A percentile compares a stretch with the other conserved stretches of the same genome.
Evolutionary conservation across 352 stramenopile species (phyloP).

Genomic region (Globisporangium middletonii): DNA sequence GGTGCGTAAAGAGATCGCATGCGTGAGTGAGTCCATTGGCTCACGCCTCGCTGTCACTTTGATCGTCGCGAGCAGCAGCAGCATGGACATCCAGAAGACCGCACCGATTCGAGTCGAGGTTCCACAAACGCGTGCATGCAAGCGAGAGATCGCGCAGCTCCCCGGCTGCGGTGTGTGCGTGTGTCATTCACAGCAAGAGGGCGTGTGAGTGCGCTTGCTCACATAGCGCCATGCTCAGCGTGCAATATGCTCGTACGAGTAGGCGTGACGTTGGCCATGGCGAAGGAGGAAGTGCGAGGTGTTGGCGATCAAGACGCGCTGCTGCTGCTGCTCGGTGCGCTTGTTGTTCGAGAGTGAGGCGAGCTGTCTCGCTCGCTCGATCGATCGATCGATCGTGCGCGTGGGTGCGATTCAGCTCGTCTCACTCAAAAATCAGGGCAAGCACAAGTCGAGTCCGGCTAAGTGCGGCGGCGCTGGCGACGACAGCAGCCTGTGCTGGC

Average conservation of each 20-base stretch:
- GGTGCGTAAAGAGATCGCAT: background rate
- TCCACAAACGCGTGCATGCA: slow-evolving; percentile 89
- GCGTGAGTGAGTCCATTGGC: background rate
- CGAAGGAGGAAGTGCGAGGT: slow-evolving; percentile 1
- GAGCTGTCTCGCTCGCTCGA: too few species aligned
- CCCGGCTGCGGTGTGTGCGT: slow-evolving; percentile 15
- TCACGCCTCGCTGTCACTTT: too few species aligned
- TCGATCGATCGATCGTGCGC: too few species aligned
- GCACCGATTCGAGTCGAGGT: slow-evolving; percentile 86
- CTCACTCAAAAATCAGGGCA: too few species aligned
- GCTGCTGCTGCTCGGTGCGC: background rate
- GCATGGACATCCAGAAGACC: background rate
- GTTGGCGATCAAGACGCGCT: slow-evolving; percentile 1
- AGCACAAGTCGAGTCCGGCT: too few species aligned
- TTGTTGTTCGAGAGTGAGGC: too few species aligned
- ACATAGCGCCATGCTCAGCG: background rate
- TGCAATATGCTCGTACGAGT: slow-evolving; percentile 23
- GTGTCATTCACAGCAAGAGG: background rate
- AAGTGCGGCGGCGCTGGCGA: too few species aligned
- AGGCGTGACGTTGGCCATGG: slow-evolving; percentile 39
- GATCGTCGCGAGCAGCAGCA: background rate
- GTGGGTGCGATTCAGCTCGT: too few species aligned
- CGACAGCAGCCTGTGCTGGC: too few species aligned
- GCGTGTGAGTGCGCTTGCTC: background rate
- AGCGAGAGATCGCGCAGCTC: slow-evolving; percentile 61